Conservation (phyloP, 164 flowering plant genomes). For the Vitis riparia region DNA sequence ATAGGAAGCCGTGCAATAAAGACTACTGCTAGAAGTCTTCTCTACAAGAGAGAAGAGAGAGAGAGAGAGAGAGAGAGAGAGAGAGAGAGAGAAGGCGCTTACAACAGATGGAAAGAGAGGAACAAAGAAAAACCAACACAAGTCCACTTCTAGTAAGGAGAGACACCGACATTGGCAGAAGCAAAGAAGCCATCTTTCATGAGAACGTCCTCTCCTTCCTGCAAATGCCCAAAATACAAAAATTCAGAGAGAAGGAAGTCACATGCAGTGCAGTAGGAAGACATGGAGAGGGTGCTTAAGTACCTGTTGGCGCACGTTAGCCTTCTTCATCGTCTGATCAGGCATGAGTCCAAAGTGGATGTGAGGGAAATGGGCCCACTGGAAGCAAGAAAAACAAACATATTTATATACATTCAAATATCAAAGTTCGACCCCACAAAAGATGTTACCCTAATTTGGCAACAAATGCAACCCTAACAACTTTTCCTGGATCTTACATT, state of each 20-base stretch:
- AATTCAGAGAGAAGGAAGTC: neutral
- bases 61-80: too few relatives aligned
- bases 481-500: slow-evolving; percentile 29
- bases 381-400: slow-evolving; percentile 13
- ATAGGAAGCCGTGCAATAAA: too few relatives aligned
- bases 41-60: too few relatives aligned
- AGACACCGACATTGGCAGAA: slow-evolving; percentile 68
- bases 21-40: too few relatives aligned
- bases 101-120: too few relatives aligned
- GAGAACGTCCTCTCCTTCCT: slow-evolving; percentile 78
- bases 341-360: slow-evolving; percentile 42
- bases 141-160: slow-evolving; percentile 55
- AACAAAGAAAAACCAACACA: too few relatives aligned
- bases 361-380: slow-evolving; percentile 49
- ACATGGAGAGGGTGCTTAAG: neutral
- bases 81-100: too few relatives aligned
- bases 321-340: slow-evolving; percentile 57
- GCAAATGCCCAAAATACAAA: slow-evolving; percentile 11
- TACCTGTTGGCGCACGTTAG: slow-evolving; percentile 76
- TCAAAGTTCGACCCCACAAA: neutral
- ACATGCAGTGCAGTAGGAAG: neutral
- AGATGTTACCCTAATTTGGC: slow-evolving; percentile 12
- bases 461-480: slow-evolving; percentile 2
- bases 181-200: slow-evolving; percentile 70
- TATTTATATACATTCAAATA: neutral